These are phyloP conservation scores for Dorcoceras hygrometricum DNA, from an alignment of 257 asterid species.

Conservation along the genomic window DNA sequence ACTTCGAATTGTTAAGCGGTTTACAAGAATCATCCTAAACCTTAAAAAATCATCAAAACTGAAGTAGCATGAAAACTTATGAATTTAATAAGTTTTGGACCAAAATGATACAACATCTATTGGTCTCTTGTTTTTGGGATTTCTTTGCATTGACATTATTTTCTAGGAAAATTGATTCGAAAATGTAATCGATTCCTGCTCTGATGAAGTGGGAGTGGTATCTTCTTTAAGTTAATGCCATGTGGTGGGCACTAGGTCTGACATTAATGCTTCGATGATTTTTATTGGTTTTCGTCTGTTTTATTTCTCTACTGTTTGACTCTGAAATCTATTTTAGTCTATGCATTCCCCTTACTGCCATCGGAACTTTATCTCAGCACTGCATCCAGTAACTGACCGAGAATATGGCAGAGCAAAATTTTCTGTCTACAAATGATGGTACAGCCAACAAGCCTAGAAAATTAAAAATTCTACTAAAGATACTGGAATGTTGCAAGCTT, in stretches of 20 bases:
- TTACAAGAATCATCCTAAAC: neutral
- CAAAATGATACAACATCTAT: too few species aligned
- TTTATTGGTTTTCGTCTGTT: neutral
- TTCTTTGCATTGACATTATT: neutral
- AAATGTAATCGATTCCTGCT: neutral
- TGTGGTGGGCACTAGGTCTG: neutral
- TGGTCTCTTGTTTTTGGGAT: neutral
- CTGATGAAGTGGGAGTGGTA: neutral
- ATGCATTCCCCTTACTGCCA: neutral
- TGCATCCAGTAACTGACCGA: neutral
- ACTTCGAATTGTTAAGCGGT: neutral
- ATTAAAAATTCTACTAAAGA: neutral
- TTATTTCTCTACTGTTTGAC: neutral
- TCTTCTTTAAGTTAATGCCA: neutral
- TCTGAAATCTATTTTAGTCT: neutral
- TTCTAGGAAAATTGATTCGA: neutral
- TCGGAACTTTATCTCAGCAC: neutral
- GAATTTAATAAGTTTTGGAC: neutral
- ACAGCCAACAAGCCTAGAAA: neutral
- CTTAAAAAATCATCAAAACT: neutral
- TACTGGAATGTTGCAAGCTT: neutral
- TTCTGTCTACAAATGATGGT: neutral
- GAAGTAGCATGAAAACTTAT: neutral
- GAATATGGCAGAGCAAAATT: neutral
- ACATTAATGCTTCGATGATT: neutral